Conservation (phyloP, 768 basidiomycete genomes). For the Candolleomyces efflorescens region DNA sequence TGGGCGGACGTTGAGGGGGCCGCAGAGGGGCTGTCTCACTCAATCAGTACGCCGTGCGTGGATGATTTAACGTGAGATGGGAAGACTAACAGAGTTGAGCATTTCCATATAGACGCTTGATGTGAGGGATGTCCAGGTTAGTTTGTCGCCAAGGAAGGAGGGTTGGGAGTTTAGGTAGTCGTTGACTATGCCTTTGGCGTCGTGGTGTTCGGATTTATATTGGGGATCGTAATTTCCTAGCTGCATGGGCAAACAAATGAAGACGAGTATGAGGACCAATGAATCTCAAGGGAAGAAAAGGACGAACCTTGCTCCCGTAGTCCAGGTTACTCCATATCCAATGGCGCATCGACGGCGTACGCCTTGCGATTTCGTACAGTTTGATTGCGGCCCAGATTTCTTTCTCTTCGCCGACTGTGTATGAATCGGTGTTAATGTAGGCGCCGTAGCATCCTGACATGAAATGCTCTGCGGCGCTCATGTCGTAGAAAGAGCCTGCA, state of each 20-base stretch:
- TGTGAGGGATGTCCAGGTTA: constrained; percentile 34
- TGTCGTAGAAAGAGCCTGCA: constrained; percentile 12
- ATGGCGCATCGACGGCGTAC: constrained; percentile 28
- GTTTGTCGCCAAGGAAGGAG: constrained; percentile 24
- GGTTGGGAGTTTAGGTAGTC: constrained; percentile 35
- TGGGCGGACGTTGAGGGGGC: constrained; percentile 28
- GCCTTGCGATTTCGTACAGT: constrained; percentile 37
- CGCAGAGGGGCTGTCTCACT: constrained; percentile 29
- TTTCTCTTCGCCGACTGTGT: constrained; percentile 36
- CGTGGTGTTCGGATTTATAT: constrained; percentile 35
- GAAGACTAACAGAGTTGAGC: constrained; percentile 29
- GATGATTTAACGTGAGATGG: no score
- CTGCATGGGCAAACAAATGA: constrained; percentile 3
- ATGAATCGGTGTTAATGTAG: constrained; percentile 37
- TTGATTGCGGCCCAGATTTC: constrained; percentile 36
- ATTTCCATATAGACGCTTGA: constrained; percentile 40
- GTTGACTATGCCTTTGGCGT: constrained; percentile 36
- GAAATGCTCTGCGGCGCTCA: constrained; percentile 11
- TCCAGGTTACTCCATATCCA: constrained; percentile 40
- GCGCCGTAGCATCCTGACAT: constrained; percentile 36
- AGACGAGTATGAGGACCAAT: neutral
- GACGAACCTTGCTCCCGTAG: constrained; percentile 33
- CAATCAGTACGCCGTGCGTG: no score
- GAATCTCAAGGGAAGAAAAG: neutral
- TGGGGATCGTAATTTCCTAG: constrained; percentile 20